A percentile compares a stretch with the other conserved stretches of the same genome.
Evolutionary conservation across 768 basidiomycete genomes (phyloP).

Genomic region (Calocera cornea): DNA sequence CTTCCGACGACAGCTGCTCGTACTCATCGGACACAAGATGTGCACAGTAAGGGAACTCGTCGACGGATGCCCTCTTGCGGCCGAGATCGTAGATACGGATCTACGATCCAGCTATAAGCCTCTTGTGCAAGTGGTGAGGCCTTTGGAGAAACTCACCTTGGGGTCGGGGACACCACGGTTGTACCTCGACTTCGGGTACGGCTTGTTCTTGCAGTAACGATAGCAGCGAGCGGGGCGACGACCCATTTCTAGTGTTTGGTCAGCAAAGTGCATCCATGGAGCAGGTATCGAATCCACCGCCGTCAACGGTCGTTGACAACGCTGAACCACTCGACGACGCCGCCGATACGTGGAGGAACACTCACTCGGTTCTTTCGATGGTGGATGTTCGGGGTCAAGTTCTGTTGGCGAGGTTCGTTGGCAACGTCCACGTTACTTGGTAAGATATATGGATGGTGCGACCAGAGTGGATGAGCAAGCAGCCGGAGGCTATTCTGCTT

Average conservation of each 20-base stretch:
- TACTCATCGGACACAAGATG: conserved; percentile 97
- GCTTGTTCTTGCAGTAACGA: conserved; percentile 99
- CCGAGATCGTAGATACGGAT: conserved; percentile 95
- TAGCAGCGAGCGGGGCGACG: conserved; percentile 96
- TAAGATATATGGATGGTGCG: not conserved
- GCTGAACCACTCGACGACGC: not conserved
- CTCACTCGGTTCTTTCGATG: not conserved
- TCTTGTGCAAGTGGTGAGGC: not conserved
- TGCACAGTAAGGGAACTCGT: conserved; percentile 95
- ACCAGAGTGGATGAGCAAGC: not conserved
- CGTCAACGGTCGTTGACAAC: not conserved
- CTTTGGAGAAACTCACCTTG: conserved; percentile 41
- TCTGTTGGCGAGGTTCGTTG: not conserved
- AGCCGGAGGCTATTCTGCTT: not conserved
- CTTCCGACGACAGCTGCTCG: conserved; percentile 90
- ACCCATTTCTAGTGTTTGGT: conserved; percentile 51
- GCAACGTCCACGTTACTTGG: not conserved
- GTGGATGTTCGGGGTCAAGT: not conserved
- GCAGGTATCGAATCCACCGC: not conserved
- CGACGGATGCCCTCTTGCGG: conserved; percentile 88
- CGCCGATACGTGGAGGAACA: not conserved
- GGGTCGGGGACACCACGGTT: conserved; percentile 98
- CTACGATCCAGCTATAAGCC: conserved; percentile 29
- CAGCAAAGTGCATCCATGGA: not conserved
- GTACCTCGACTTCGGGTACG: conserved; percentile 88